Conservation (phyloP, 345 rosid species). For the Dipteronia dyeriana region DNA sequence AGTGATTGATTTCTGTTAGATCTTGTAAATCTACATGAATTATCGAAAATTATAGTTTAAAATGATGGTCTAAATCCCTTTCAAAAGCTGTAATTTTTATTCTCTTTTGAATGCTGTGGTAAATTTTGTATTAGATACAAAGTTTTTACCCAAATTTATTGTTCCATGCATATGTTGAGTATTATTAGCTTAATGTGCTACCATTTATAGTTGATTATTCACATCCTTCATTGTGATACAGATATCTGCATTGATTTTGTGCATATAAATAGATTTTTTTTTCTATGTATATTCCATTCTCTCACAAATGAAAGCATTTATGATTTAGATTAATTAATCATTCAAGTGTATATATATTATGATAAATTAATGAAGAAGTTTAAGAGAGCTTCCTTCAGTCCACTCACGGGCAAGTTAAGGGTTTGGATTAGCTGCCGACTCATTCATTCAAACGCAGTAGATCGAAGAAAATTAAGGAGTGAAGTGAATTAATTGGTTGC, state of each 20-base stretch:
- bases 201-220: neutral
- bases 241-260: neutral
- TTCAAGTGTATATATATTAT: neutral
- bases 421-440: slow-evolving; percentile 53
- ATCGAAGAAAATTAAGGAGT: neutral
- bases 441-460: slow-evolving; percentile 53
- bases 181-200: neutral
- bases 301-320: too few relatives aligned
- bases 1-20: neutral
- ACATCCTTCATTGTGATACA: neutral
- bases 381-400: slow-evolving; percentile 52
- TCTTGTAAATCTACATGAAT: neutral
- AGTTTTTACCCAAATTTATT: neutral
- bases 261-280: neutral
- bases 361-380: slow-evolving; percentile 8
- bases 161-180: too few relatives aligned
- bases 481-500: slow-evolving; percentile 6
- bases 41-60: neutral
- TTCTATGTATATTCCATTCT: too few relatives aligned
- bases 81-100: too few relatives aligned
- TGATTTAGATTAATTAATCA: neutral
- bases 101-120: neutral
- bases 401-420: slow-evolving; percentile 42
- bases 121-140: too few relatives aligned
- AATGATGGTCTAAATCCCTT: neutral